Evolutionary conservation across 2,329 filamentous ascomycete species (phyloP), one percentile per base, ranked within the genome.

Genomic region (Cercospora citrullina): DNA sequence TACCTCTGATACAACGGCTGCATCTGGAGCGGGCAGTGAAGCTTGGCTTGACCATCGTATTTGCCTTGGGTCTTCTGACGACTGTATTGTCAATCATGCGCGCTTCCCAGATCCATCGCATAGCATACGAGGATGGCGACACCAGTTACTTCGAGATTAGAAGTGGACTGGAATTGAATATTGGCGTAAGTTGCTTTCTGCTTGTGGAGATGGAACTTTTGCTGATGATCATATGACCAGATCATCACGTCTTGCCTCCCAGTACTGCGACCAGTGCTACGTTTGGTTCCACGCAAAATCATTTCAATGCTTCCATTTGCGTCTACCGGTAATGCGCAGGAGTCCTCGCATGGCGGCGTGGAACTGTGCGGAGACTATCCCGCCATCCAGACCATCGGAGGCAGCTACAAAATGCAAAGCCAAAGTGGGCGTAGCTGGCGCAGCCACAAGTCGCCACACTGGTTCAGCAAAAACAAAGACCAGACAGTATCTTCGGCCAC

Each of bases 241-340:
- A 71, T 71, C 39, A 71, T 71, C 45, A 71, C 69, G 5, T 71
- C 69, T 21, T 71, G 67, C 39, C 67, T 71, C n/a, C 69, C 69
- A n/a, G 65, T 71, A 16, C 60, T 71, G 7, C 65, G 69, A 14
- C 68, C 69, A 10, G 31, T 71, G 30, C 63, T 71, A 10, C 63
- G 63, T 14, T 65, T 64, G 16, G 26, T 71, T 2, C 69, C 69
- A 7, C 69, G 42, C 14, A 66, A 66, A 21, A 63, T 71, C 42
- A 63, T 69, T 26, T 64, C 67, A 4, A 63, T 69, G 31, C 57
- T 69, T 12, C 67, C 62, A 0, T 31, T 69, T 26, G 33, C 64
- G 23, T 68, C 67, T 4, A 66, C 53, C 9, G 55, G 36, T 21
- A 31, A 60, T 16, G 26, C 51, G 16, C 60, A 59, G n/a, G 53